These are phyloP conservation scores for Trichoderma erinaceum DNA, from an alignment of 495 filamentous ascomycete genomes.

Conservation along the genomic window DNA sequence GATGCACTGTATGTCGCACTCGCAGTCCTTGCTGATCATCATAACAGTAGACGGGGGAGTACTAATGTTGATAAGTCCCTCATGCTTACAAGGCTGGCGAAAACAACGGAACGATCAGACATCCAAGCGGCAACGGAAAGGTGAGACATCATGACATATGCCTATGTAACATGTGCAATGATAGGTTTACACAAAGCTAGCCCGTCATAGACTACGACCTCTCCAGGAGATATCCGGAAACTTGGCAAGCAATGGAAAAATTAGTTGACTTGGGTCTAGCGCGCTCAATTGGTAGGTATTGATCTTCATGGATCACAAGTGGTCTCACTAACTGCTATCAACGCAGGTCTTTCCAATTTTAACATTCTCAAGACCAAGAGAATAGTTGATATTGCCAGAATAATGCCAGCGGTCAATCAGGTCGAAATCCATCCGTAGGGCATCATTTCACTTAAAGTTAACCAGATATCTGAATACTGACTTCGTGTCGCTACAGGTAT, in stretches of 20 bases:
- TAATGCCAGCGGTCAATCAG: conserved; percentile 80
- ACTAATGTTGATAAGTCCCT: conserved; percentile 24
- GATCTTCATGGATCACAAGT: conserved; percentile 23
- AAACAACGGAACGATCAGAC: conserved; percentile 26
- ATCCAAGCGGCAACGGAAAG: conserved; percentile 34
- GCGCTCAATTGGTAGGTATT: conserved; percentile 33
- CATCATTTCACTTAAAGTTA: conserved; percentile 29
- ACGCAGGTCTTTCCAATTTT: conserved; percentile 80
- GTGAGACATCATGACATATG: conserved; percentile 18
- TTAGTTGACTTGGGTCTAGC: conserved; percentile 57
- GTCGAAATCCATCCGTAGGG: conserved; percentile 76
- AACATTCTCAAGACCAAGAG: conserved; percentile 60
- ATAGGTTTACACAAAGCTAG: conserved; percentile 16
- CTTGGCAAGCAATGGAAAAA: conserved; percentile 81
- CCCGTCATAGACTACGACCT: conserved; percentile 29
- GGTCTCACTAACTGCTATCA: conserved; percentile 55
- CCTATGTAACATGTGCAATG: conserved; percentile 10
- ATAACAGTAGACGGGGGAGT: neutral
- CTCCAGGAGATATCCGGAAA: conserved; percentile 70
- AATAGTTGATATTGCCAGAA: conserved; percentile 51
- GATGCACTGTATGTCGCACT: conserved; percentile 60
- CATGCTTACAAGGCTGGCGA: conserved; percentile 31
- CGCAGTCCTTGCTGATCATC: conserved; percentile 36
- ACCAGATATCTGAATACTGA: neutral
- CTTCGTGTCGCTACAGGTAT: conserved; percentile 20